Evolutionary conservation across 371 early-diverging fungal species (phyloP).

Genomic region (Mortierella sp.): DNA sequence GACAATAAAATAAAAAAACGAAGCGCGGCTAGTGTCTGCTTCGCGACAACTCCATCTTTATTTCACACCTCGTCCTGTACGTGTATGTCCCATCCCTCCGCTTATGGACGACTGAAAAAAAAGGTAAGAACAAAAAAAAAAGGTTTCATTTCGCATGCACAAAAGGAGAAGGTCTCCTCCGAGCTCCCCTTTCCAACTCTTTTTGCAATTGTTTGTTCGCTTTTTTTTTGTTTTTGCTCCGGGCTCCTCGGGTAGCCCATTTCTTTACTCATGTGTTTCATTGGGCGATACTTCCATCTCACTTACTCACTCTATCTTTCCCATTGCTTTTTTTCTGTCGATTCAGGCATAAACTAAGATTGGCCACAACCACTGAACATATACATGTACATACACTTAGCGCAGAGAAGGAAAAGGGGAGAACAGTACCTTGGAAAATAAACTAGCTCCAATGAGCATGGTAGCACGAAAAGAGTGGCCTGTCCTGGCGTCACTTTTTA

Average conservation of each 20-base stretch:
- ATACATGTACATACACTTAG: neutral
- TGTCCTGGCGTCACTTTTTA: neutral
- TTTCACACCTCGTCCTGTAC: neutral
- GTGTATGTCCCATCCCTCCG: neutral
- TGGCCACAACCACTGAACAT: neutral
- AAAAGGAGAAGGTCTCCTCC: constrained; percentile 13
- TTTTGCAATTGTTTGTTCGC: neutral
- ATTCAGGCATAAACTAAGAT: neutral
- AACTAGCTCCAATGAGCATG: neutral
- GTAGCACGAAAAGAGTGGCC: constrained; percentile 2
- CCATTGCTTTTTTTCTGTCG: neutral
- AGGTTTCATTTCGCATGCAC: constrained; percentile 10
- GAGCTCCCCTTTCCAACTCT: neutral
- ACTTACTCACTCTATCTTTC: neutral
- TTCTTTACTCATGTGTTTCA: neutral
- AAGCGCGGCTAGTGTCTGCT: neutral
- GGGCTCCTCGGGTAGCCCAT: neutral
- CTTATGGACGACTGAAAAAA: neutral
- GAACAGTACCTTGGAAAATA: neutral
- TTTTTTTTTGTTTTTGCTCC: neutral
- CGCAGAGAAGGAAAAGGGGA: neutral
- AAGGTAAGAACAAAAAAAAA: neutral
- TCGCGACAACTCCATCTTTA: neutral
- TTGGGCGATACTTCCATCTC: neutral
- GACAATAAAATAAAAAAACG: neutral